Percentiles rank a stretch among this genome's conserved stretches.
These are phyloP conservation scores for Sclerotinia minor DNA, from an alignment of 2,329 filamentous ascomycete genomes.

Conservation along the genomic window DNA sequence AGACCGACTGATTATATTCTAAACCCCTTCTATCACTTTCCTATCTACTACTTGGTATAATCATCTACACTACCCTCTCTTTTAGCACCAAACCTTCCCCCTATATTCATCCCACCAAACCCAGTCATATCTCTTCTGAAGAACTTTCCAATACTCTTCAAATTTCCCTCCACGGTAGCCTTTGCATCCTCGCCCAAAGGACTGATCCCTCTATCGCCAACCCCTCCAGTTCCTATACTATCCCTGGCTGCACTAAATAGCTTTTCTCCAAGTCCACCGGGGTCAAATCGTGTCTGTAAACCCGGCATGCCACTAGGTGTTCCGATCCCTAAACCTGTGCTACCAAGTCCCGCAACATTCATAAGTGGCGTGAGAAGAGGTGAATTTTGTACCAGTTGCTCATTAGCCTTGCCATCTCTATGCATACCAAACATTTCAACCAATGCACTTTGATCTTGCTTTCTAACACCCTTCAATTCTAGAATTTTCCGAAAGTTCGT, in stretches of 20 bases:
- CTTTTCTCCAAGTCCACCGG: constrained; percentile 79
- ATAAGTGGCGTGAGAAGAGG: constrained; percentile 70
- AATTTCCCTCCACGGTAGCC: constrained; percentile 83
- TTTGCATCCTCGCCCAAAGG: constrained; percentile 52
- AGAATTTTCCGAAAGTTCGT: constrained; percentile 95
- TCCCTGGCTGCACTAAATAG: constrained; percentile 86
- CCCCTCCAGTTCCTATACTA: constrained; percentile 57
- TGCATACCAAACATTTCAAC: constrained; percentile 82
- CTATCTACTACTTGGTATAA: constrained; percentile 28
- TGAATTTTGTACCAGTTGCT: constrained; percentile 69
- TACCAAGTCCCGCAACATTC: constrained; percentile 47
- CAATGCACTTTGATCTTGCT: constrained; percentile 77
- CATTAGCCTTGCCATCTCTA: constrained; percentile 69
- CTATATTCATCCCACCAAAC: constrained; percentile 61
- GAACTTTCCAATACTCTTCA: constrained; percentile 95
- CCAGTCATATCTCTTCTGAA: constrained; percentile 84
- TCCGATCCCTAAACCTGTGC: constrained; percentile 49
- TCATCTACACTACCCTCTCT: constrained; percentile 34
- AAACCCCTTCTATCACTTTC: not conserved
- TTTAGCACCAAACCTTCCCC: constrained; percentile 53
- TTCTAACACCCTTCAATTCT: constrained; percentile 89
- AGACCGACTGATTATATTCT: constrained; percentile 5
- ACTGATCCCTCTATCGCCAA: constrained; percentile 27
- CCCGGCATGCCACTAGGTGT: constrained; percentile 44
- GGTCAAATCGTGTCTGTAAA: constrained; percentile 68